Percentiles rank a stretch among this genome's conserved stretches.
These are phyloP conservation scores for Cladosporium cucumerinum DNA, from an alignment of 2,329 filamentous ascomycete genomes.

Conservation along the genomic window DNA sequence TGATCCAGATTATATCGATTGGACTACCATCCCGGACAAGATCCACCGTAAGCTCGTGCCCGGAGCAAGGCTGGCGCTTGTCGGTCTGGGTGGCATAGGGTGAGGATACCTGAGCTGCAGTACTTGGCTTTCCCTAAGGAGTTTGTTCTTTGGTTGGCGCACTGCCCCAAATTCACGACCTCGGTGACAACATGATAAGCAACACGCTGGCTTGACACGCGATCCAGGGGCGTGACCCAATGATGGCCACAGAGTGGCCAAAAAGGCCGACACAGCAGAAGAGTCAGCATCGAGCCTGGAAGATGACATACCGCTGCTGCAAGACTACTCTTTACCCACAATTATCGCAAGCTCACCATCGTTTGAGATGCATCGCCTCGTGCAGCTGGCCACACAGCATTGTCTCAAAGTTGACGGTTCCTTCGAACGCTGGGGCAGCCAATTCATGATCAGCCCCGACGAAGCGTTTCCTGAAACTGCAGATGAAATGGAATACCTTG, in stretches of 20 bases:
- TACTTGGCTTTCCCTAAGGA: neutral
- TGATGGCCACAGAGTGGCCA: neutral
- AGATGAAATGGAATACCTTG: too few relatives aligned
- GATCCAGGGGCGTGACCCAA: neutral
- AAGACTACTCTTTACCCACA: conserved; percentile 39
- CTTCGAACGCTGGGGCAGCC: conserved; percentile 28
- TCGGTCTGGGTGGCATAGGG: conserved; percentile 27
- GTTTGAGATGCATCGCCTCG: conserved; percentile 45
- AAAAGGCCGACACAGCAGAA: neutral
- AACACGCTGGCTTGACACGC: neutral
- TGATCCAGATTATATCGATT: conserved; percentile 24
- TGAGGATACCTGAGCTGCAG: conserved; percentile 9
- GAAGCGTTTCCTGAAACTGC: neutral
- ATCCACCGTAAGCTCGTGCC: conserved; percentile 18
- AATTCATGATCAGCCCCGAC: conserved; percentile 17
- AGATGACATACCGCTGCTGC: conserved; percentile 36
- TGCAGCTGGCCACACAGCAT: conserved; percentile 38
- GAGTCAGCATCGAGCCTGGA: conserved; percentile 25
- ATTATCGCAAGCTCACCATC: conserved; percentile 19
- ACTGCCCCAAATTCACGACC: neutral
- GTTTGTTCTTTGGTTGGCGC: too few relatives aligned
- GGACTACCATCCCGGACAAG: conserved; percentile 16
- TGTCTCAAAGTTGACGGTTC: conserved; percentile 33
- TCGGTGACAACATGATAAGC: neutral
- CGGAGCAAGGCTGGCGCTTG: conserved; percentile 20